Conservation (phyloP, 768 basidiomycete genomes). For the Lactarius deliciosus region DNA sequence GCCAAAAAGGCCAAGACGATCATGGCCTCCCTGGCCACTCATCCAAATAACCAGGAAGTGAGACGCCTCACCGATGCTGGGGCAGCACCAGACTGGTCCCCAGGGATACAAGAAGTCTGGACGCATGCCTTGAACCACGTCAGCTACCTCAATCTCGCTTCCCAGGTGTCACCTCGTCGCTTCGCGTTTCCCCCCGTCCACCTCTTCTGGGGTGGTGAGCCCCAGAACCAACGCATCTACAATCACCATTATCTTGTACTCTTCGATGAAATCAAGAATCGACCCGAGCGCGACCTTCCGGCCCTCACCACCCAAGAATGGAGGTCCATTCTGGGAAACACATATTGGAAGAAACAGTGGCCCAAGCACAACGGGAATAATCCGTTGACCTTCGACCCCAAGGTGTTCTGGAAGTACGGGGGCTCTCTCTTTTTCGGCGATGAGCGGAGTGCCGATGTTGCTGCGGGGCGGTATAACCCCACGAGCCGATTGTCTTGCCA, state of each 20-base stretch:
- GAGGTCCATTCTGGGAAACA: neutral
- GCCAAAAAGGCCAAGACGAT: neutral
- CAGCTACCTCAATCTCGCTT: neutral
- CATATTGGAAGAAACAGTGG: neutral
- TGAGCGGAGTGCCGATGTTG: neutral
- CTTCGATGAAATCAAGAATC: neutral
- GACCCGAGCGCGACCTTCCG: neutral
- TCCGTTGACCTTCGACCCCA: neutral
- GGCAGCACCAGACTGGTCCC: neutral
- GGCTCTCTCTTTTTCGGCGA: neutral
- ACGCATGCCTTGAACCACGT: neutral
- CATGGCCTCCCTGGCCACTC: neutral
- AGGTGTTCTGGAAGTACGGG: neutral
- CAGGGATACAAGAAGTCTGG: neutral
- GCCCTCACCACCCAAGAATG: conserved; percentile 1
- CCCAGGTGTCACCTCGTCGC: neutral
- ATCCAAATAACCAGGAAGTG: neutral
- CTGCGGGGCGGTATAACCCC: neutral
- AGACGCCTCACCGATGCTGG: neutral
- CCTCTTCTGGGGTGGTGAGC: neutral
- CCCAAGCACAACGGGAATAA: neutral
- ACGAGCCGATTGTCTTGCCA: neutral
- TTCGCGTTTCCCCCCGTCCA: neutral
- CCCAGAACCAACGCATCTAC: neutral
- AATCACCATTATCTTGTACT: neutral